Evolutionary conservation across 441 rosid species (phyloP).

Genomic region (Biscutella laevigata): DNA sequence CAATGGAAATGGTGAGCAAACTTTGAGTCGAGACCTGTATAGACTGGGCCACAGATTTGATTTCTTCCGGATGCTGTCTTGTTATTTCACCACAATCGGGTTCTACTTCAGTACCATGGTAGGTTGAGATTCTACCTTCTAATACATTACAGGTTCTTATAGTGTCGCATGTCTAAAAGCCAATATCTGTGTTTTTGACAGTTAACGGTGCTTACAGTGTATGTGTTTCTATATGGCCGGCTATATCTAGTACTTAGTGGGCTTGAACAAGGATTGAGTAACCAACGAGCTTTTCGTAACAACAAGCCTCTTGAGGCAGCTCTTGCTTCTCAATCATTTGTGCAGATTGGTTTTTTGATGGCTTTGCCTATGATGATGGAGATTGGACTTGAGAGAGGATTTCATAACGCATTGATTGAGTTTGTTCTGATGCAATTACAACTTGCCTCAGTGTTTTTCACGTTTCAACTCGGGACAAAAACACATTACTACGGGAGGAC

Average conservation of each 20-base stretch:
- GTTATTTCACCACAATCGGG: constrained; percentile 95
- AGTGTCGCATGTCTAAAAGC: too few species aligned
- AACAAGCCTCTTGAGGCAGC: constrained; percentile 93
- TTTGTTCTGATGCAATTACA: constrained; percentile 96
- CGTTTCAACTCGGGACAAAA: constrained; percentile 96
- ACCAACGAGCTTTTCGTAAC: constrained; percentile 69
- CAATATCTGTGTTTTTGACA: constrained; percentile 47
- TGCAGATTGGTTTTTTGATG: constrained; percentile 93
- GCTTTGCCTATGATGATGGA: constrained; percentile 99
- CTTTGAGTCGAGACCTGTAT: constrained; percentile 89
- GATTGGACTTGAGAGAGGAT: constrained; percentile 95
- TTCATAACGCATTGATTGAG: constrained; percentile 92
- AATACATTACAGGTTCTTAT: too few species aligned
- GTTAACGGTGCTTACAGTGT: constrained; percentile 95
- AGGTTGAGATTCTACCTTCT: constrained; percentile 17
- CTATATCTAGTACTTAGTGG: constrained; percentile 98
- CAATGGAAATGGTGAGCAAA: constrained; percentile 98
- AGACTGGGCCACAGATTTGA: constrained; percentile 99
- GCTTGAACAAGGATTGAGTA: constrained; percentile 73
- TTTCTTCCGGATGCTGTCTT: constrained; percentile 93
- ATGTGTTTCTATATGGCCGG: constrained; percentile 97
- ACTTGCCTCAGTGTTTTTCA: constrained; percentile 95
- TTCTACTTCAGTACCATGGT: constrained; percentile 98
- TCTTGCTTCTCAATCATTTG: constrained; percentile 97
- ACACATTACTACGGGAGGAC: constrained; percentile 97